These are phyloP conservation scores for Xerocomellus chrysenteron DNA, from an alignment of 768 basidiomycete species.

Conservation along the genomic window DNA sequence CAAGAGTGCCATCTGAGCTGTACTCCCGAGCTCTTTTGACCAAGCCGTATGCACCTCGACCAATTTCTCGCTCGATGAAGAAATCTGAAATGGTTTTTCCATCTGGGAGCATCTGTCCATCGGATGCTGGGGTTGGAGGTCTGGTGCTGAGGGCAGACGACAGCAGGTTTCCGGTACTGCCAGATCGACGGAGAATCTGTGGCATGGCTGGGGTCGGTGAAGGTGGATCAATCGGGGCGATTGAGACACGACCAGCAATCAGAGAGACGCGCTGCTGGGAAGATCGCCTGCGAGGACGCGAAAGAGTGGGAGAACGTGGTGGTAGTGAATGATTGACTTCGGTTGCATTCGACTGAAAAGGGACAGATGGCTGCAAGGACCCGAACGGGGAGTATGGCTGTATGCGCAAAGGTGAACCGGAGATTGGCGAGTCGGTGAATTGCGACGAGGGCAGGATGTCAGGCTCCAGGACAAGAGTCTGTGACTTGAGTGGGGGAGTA, in stretches of 20 bases:
- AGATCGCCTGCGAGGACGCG: conserved; percentile 71
- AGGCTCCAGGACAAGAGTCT: conserved; percentile 21
- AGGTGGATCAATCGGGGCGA: conserved; percentile 73
- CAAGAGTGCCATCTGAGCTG: conserved; percentile 69
- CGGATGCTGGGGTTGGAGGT: conserved; percentile 56
- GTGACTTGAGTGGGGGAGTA: conserved; percentile 28
- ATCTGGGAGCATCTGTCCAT: conserved; percentile 38
- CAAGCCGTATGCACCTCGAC: conserved; percentile 92
- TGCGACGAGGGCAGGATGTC: conserved; percentile 29
- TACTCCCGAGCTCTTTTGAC: conserved; percentile 89
- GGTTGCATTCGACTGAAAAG: conserved; percentile 18
- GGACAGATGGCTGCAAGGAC: conserved; percentile 18
- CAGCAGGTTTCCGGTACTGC: conserved; percentile 61
- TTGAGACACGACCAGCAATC: conserved; percentile 77
- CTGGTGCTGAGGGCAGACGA: conserved; percentile 60
- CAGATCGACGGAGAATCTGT: conserved; percentile 61
- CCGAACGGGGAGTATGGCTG: conserved; percentile 33
- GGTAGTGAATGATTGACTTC: conserved; percentile 31
- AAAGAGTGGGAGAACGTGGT: conserved; percentile 52
- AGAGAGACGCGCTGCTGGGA: conserved; percentile 85
- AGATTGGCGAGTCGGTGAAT: conserved; percentile 31
- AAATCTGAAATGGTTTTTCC: conserved; percentile 82
- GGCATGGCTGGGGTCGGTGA: conserved; percentile 60
- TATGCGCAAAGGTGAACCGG: conserved; percentile 33
- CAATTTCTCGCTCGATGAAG: conserved; percentile 83